These are phyloP conservation scores for Exophiala sideris DNA, from an alignment of 2,329 filamentous ascomycete genomes.

Conservation along the genomic window DNA sequence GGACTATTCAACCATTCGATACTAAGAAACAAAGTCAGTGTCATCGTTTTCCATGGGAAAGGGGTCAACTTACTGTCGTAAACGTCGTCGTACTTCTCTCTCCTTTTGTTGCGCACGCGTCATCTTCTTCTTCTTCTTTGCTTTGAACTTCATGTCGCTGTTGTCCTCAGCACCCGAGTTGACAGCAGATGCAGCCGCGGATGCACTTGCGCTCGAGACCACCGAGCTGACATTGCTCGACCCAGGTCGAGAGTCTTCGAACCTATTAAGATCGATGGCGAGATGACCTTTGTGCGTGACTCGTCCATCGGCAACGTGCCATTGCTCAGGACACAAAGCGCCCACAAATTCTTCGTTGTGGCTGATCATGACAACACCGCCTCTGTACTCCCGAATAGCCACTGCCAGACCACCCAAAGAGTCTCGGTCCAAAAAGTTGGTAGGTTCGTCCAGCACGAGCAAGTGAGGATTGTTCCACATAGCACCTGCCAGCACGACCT, in stretches of 20 bases:
- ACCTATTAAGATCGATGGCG: conserved; percentile 72
- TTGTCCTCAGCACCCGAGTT: conserved; percentile 84
- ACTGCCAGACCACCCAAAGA: conserved; percentile 95
- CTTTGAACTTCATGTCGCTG: conserved; percentile 77
- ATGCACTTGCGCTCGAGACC: conserved; percentile 54
- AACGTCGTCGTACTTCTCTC: conserved; percentile 75
- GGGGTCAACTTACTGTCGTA: conserved; percentile 61
- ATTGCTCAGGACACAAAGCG: conserved; percentile 91
- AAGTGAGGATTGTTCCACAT: conserved; percentile 99
- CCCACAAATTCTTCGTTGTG: conserved; percentile 99
- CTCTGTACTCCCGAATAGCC: conserved; percentile 96
- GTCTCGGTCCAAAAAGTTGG: conserved; percentile 98
- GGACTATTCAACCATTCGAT: conserved; percentile 79
- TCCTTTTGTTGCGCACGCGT: conserved; percentile 97
- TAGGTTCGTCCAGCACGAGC: conserved; percentile 95
- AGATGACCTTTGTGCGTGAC: conserved; percentile 79
- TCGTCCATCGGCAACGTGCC: conserved; percentile 85
- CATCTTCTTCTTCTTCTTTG: conserved; percentile 82
- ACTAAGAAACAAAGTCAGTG: conserved; percentile 18
- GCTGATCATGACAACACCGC: conserved; percentile 97
- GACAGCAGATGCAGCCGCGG: conserved; percentile 65
- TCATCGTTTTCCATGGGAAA: neutral
- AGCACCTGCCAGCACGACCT: conserved; percentile 91
- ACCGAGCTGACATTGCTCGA: conserved; percentile 59
- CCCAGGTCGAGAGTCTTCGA: conserved; percentile 75